Evolutionary conservation across 2,329 filamentous ascomycete species (phyloP), one percentile per base, ranked within the genome.

Genomic region (Stromatinia cepivora): DNA sequence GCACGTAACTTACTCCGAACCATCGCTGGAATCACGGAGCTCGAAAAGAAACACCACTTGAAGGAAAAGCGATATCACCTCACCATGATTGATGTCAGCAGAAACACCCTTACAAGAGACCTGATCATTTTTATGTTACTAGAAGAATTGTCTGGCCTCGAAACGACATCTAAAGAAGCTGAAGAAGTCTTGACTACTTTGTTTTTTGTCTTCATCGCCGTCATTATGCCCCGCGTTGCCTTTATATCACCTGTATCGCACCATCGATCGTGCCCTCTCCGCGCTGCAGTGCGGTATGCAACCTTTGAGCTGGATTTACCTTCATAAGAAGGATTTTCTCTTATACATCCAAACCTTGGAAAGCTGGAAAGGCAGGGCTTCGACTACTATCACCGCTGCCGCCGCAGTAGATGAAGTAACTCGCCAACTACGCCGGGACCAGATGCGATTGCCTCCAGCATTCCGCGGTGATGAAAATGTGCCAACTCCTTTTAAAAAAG

Each of bases 81-180:
- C 20, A 72, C 67, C 2, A 69, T 72, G 28, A 70, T 71, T 36
- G 69, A 73, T 48, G 61, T 72, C 45, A 57, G 63, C 7, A 71
- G 71, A 25, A 69, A 56, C 25, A 67, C 62, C 7, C 25, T 73
- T 39, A 48, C 53, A 13, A 62, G 70, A 39, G 65, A 72, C 56
- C 25, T 73, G n/a, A 39, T 73, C 3, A 22, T 73, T 11, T 70
- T 65, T 4, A 70, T 73, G 69, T 45, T 72, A 9, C 46, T 71
- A 17, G 69, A 72, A 7, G 63, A 71, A n/a, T n/a, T 70, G 15
- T 46, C 59, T 50, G 45, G 31, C 6, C 45, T 63, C 4, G 66
- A 68, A 9, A 25, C 63, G 39, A 48, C 36, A 15, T 65, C 66
- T 45, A 58, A 68, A 17, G 56, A 73, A 17, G 36, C 48, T 11